Base-by-base conservation (phyloP, 768 basidiomycete species). In the Rhizopogon sp. region DNA sequence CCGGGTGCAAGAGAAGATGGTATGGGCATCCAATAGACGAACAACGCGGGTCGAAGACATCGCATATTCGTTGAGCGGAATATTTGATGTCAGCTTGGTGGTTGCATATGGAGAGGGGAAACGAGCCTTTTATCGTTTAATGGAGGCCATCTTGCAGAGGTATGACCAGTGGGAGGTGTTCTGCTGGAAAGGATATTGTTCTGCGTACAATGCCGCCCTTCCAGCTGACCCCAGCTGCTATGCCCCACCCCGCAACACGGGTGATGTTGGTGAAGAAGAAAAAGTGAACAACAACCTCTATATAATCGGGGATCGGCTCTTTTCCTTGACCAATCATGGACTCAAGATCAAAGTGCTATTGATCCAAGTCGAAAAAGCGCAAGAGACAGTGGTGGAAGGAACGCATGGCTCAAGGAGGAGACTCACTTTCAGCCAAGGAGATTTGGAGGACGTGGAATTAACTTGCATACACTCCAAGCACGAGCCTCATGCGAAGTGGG, bases 41-140 rank as follows among this genome's bases (percentile, higher is more conserved):
- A 72, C 69, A 8, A 69, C 64, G 0, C 59, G 56, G 13, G 46
- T 56, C 28, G 70, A 72, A 43, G 69, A 72, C 14, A 51, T 54
- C 1, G 64, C 70, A 1, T 70, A 70, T 43, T 66, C 57, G 9
- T 56, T 70, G 4, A 59, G 56, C 9, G 70, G 69, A 16, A 51
- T 70, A 25, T 67, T 70, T 16, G 53, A 60, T 25, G 57, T 69
- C 33, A 51, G 56, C 51, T 51, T 62, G 16, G 44, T 61, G 5
- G 57, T 70, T 46, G 50, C 57, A 33, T 70, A 70, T 37, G 70
- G 69, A 8, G 70, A 70, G 29, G 70, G 69, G 9, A 60, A 59
- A 25, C 63, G 43, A 16, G 69, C 69, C 0, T 72, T 70, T 42
- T 61, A 58, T 41, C 58, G 64, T 43, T 58, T 70, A 3, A 40